Percentiles rank a stretch among this genome's conserved stretches.
Evolutionary conservation across 305 asterid species (phyloP).

Genomic region (Rubia peregrina): DNA sequence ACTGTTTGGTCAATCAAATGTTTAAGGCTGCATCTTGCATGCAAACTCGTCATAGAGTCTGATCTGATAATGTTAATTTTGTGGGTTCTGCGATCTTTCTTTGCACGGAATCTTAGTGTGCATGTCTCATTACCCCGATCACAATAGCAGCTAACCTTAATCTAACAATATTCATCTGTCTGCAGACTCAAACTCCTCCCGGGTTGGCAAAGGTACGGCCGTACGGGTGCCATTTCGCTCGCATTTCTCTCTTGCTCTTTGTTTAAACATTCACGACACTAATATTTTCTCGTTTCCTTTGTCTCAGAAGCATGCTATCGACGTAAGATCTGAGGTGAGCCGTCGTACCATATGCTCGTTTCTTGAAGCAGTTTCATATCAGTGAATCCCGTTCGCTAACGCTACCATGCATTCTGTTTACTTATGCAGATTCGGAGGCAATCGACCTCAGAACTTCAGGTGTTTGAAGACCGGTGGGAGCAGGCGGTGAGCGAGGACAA

Average conservation of each 20-base stretch:
- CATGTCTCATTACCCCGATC: not conserved
- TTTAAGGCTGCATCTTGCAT: no score
- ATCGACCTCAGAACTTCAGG: constrained; percentile 55
- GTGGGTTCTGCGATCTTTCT: not conserved
- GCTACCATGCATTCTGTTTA: not conserved
- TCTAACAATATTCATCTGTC: constrained; percentile 19
- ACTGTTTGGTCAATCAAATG: not conserved
- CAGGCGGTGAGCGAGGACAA: constrained; percentile 56
- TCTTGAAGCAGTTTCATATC: not conserved
- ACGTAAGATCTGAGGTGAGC: constrained; percentile 35
- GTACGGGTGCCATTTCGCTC: constrained; percentile 27
- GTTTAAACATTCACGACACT: not conserved
- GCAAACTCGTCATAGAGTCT: not conserved
- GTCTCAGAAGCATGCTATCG: constrained; percentile 25
- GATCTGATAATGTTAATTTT: not conserved
- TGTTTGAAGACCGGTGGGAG: constrained; percentile 75
- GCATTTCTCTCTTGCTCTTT: not conserved
- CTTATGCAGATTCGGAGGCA: constrained; percentile 64
- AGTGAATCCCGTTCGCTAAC: not conserved
- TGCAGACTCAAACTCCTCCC: constrained; percentile 37
- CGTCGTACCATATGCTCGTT: not conserved
- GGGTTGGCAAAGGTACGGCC: constrained; percentile 42
- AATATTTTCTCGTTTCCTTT: constrained; percentile 5
- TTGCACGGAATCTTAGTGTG: not conserved
- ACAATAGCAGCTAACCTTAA: not conserved